phyloP scores from a whole-genome alignment of 164 flowering plant species.

The Stephania cephalantha region DNA sequence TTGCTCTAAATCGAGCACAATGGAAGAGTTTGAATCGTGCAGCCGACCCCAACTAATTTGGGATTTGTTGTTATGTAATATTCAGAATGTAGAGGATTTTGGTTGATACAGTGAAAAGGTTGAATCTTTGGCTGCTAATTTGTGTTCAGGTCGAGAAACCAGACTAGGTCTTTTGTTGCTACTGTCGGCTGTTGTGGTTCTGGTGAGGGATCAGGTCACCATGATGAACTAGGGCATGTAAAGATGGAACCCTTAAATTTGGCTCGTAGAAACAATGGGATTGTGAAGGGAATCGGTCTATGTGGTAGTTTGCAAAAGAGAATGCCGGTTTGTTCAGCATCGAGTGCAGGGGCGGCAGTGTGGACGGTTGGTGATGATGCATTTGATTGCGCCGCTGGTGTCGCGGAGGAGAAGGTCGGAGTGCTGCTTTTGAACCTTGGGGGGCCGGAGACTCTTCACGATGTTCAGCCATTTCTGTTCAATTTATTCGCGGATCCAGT shows the following conservation, averaged over 20 bases:
- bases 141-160: slow-evolving; percentile 10
- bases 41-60: neutral
- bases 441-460: slow-evolving; percentile 47
- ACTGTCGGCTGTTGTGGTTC: slow-evolving; percentile 8
- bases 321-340: slow-evolving; percentile 23
- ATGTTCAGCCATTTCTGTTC: slow-evolving; percentile 92
- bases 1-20: neutral
- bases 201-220: slow-evolving; percentile 9
- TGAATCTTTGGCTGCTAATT: neutral
- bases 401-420: slow-evolving; percentile 72
- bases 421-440: slow-evolving; percentile 94
- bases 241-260: neutral
- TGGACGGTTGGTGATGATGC: slow-evolving; percentile 14
- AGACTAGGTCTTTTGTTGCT: slow-evolving; percentile 2
- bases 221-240: neutral
- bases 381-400: slow-evolving; percentile 31
- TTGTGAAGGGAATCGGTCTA: slow-evolving; percentile 5
- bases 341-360: slow-evolving; percentile 13
- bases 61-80: neutral
- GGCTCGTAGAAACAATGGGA: slow-evolving; percentile 12
- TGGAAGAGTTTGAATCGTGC: neutral
- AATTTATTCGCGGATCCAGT: slow-evolving; percentile 98
- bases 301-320: slow-evolving; percentile 14
- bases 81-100: no score
- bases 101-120: neutral